Percentiles rank a stretch among this genome's conserved stretches.
These are phyloP conservation scores for Backusella tarrabulga DNA, from an alignment of 192 early-diverging fungal species.

Conservation along the genomic window DNA sequence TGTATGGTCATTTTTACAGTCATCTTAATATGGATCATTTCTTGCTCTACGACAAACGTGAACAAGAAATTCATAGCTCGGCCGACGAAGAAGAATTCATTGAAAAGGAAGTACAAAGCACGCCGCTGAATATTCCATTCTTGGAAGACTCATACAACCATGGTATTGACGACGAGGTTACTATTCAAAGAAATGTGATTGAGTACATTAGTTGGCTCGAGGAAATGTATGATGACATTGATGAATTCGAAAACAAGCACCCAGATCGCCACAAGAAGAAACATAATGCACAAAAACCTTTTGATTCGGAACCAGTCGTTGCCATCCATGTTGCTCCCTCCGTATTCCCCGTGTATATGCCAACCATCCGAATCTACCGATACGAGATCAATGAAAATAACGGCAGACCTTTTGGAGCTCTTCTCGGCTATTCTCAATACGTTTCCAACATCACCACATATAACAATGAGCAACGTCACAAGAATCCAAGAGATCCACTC, in stretches of 20 bases:
- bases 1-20: conserved; percentile 67
- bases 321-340: conserved; percentile 52
- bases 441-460: conserved; percentile 35
- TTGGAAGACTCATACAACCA: not conserved
- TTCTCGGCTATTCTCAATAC: conserved; percentile 34
- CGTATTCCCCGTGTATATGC: conserved; percentile 61
- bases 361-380: conserved; percentile 54
- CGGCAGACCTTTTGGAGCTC: conserved; percentile 26
- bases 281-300: not conserved
- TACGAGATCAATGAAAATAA: conserved; percentile 38
- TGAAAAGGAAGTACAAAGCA: not conserved
- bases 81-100: not conserved
- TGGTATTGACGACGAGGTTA: conserved; percentile 21
- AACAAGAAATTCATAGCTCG: not conserved
- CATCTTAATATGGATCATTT: conserved; percentile 70
- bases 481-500: conserved; percentile 9
- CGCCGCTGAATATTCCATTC: not conserved
- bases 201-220: conserved; percentile 18
- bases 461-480: not conserved
- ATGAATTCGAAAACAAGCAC: conserved; percentile 27
- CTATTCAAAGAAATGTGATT: conserved; percentile 15
- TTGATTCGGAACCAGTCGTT: not conserved
- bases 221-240: not conserved
- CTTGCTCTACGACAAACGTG: conserved; percentile 11
- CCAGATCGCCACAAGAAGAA: conserved; percentile 21